phyloP scores from a whole-genome alignment of 1,284 basidiomycete species.

The Schizophyllum commune region DNA sequence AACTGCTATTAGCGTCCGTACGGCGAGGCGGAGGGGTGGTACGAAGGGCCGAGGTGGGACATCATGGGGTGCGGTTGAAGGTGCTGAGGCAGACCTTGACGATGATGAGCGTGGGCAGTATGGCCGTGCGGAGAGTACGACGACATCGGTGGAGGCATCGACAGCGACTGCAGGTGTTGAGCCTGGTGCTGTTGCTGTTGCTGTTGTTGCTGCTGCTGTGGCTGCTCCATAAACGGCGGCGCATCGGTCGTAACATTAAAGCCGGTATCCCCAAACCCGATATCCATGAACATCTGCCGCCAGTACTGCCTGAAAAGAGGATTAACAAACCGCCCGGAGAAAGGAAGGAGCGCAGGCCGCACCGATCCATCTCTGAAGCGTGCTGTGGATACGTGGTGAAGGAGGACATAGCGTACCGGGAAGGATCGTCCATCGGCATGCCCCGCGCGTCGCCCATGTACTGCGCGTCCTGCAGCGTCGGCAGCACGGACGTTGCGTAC shows the following conservation, averaged over 20 bases:
- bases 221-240: constrained; percentile 9
- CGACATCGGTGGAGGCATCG: constrained; percentile 12
- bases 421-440: not conserved
- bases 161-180: constrained; percentile 13
- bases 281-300: constrained; percentile 61
- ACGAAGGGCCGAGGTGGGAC: not conserved
- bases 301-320: constrained; percentile 42
- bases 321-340: not conserved
- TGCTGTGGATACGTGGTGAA: constrained; percentile 24
- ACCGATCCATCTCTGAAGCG: constrained; percentile 38
- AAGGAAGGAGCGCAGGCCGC: not conserved
- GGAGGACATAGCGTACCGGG: constrained; percentile 17
- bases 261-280: constrained; percentile 45
- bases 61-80: constrained; percentile 16
- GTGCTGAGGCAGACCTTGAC: constrained; percentile 14
- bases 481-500: not conserved
- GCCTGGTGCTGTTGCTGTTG: constrained; percentile 2
- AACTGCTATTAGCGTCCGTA: constrained; percentile 12
- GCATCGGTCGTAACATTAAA: not conserved
- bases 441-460: not conserved
- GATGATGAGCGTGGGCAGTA: constrained; percentile 13
- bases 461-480: not conserved
- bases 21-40: constrained; percentile 3
- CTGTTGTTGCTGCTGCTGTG: constrained; percentile 8
- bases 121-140: constrained; percentile 13